Evolutionary conservation across 345 rosid genomes (phyloP).

Genomic region (Eucalyptus camaldulensis): DNA sequence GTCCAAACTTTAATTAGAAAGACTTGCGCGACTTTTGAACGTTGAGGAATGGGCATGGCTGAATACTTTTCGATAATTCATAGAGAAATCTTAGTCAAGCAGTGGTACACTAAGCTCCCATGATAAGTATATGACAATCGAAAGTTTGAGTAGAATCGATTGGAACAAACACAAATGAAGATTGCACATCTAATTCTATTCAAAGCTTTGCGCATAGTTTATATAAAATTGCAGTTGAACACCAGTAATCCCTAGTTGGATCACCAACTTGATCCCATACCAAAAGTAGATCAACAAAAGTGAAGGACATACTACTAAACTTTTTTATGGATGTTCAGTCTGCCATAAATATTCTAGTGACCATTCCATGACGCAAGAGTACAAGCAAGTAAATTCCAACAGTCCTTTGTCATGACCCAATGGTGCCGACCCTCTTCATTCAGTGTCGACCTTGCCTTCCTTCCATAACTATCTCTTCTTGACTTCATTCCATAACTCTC

Average conservation of each 20-base stretch:
- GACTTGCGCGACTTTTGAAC: fast-evolving
- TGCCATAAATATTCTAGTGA: neutral
- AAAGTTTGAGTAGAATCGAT: fast-evolving
- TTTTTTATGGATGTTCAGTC: neutral
- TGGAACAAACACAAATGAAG: neutral
- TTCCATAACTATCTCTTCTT: too few relatives aligned
- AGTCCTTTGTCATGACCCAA: neutral
- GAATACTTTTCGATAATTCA: fast-evolving
- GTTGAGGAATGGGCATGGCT: neutral
- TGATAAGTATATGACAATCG: neutral
- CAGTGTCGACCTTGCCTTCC: neutral
- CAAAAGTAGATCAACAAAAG: neutral
- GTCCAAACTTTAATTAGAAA: neutral
- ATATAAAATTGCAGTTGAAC: neutral
- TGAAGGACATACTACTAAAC: neutral
- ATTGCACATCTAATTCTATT: fast-evolving
- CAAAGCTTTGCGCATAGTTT: fast-evolving
- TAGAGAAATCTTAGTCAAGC: fast-evolving
- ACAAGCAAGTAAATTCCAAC: neutral
- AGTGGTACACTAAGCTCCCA: fast-evolving
- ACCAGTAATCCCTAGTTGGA: neutral
- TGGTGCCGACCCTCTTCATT: neutral
- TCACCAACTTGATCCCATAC: neutral
- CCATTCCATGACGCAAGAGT: neutral
- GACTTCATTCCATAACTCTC: neutral